Percentiles rank a stretch among this genome's conserved stretches.
Evolutionary conservation across 345 rosid genomes (phyloP).

Genomic region (Citrus reticulata): DNA sequence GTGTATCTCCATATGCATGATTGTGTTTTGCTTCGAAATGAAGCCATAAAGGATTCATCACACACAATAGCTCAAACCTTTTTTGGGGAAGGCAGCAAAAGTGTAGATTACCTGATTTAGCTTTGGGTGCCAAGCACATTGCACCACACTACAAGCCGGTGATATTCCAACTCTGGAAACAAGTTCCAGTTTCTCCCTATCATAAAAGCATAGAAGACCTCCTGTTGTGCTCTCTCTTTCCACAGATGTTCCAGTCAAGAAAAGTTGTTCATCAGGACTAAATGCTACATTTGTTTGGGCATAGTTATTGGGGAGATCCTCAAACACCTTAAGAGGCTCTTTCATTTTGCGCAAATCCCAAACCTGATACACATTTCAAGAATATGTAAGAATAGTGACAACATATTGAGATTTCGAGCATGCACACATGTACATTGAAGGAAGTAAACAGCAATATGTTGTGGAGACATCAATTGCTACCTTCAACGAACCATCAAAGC

Average conservation of each 20-base stretch:
- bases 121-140: constrained; percentile 91
- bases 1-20: neutral
- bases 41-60: neutral
- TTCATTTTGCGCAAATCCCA: constrained; percentile 95
- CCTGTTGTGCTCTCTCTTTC: constrained; percentile 84
- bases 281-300: constrained; percentile 90
- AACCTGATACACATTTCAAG: constrained; percentile 43
- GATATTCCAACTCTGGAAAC: constrained; percentile 89
- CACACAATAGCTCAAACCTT: too few relatives aligned
- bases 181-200: constrained; percentile 79
- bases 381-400: constrained; percentile 8
- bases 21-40: neutral
- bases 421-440: neutral
- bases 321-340: constrained; percentile 67
- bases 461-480: constrained; percentile 30
- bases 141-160: constrained; percentile 83
- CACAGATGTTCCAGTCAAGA: constrained; percentile 90
- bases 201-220: constrained; percentile 85
- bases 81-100: too few relatives aligned
- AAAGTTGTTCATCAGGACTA: constrained; percentile 87
- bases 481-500: constrained; percentile 88
- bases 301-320: constrained; percentile 85
- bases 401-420: neutral
- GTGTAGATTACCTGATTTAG: constrained; percentile 72
- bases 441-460: constrained; percentile 1